These are phyloP conservation scores for Graphiopsis chlorocephala DNA, from an alignment of 2,329 filamentous ascomycete species.

Conservation along the genomic window DNA sequence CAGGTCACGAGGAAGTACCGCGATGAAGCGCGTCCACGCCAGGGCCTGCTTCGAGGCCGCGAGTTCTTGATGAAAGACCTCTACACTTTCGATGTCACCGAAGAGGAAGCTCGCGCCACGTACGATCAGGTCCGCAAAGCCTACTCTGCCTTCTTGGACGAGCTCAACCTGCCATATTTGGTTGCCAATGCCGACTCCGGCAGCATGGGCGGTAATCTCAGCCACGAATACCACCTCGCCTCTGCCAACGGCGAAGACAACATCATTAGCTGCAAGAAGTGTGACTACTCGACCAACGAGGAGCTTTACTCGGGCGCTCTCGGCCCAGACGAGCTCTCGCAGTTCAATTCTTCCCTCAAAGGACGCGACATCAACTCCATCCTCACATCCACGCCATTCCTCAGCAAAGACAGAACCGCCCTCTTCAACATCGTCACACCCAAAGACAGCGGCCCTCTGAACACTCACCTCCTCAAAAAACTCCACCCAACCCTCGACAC, in stretches of 20 bases:
- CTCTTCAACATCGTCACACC: slow-evolving; percentile 63
- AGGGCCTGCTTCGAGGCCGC: slow-evolving; percentile 80
- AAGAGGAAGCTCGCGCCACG: slow-evolving; percentile 69
- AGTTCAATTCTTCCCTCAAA: not conserved
- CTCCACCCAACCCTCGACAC: slow-evolving; percentile 67
- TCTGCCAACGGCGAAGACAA: slow-evolving; percentile 80
- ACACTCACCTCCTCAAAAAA: slow-evolving; percentile 64
- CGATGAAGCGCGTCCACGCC: slow-evolving; percentile 83
- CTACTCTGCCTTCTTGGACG: slow-evolving; percentile 75
- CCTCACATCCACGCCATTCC: slow-evolving; percentile 24
- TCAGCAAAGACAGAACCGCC: slow-evolving; percentile 65
- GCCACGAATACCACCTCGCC: slow-evolving; percentile 90
- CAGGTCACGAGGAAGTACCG: slow-evolving; percentile 93
- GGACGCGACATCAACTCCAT: not conserved
- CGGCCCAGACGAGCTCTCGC: not conserved
- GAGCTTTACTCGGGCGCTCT: slow-evolving; percentile 56
- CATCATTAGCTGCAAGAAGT: slow-evolving; percentile 71
- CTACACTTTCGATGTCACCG: slow-evolving; percentile 82
- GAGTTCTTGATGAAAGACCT: slow-evolving; percentile 99
- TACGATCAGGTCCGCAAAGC: slow-evolving; percentile 71
- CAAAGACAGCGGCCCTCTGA: slow-evolving; percentile 41
- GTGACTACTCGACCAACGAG: slow-evolving; percentile 78
- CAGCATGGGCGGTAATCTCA: slow-evolving; percentile 90
- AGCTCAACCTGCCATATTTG: slow-evolving; percentile 78
- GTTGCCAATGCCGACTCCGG: slow-evolving; percentile 89